Percentiles rank a stretch among this genome's conserved stretches.
Conservation (phyloP, 129 eudicot genomes). For the Heracleum sosnowskyi region DNA sequence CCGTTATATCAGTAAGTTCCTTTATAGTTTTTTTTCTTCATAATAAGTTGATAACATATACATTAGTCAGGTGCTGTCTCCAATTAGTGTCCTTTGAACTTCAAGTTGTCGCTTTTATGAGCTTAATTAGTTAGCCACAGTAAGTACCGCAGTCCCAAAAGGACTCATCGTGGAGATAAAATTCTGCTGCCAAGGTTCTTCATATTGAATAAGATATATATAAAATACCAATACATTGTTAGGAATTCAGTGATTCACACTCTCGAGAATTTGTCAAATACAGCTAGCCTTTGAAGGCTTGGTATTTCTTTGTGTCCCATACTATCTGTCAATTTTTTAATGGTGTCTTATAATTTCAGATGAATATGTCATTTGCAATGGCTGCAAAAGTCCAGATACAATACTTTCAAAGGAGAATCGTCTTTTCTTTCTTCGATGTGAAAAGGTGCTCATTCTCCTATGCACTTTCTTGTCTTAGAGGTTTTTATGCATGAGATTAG, state of each 20-base stretch:
- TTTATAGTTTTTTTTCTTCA: not conserved
- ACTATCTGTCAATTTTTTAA: not conserved
- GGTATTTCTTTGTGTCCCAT: too few species aligned
- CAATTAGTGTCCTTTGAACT: not conserved
- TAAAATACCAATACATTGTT: not conserved
- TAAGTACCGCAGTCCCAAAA: not conserved
- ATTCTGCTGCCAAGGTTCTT: not conserved
- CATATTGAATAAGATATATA: not conserved
- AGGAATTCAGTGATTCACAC: not conserved
- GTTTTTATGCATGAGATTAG: not conserved
- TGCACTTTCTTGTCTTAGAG: not conserved
- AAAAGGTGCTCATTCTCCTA: not conserved
- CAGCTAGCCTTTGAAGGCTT: not conserved
- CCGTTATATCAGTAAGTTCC: conserved; percentile 67
- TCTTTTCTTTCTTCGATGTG: conserved; percentile 19
- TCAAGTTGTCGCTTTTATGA: not conserved
- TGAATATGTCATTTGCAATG: conserved; percentile 22
- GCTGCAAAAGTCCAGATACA: conserved; percentile 21
- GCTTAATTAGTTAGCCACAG: not conserved
- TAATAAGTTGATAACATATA: not conserved
- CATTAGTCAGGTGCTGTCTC: not conserved
- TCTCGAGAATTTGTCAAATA: not conserved
- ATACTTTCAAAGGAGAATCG: conserved; percentile 21
- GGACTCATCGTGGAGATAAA: not conserved
- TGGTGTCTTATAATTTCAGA: conserved; percentile 4